Evolutionary conservation across 2,329 filamentous ascomycete genomes (phyloP).

Genomic region (Ceratocystis variospora): DNA sequence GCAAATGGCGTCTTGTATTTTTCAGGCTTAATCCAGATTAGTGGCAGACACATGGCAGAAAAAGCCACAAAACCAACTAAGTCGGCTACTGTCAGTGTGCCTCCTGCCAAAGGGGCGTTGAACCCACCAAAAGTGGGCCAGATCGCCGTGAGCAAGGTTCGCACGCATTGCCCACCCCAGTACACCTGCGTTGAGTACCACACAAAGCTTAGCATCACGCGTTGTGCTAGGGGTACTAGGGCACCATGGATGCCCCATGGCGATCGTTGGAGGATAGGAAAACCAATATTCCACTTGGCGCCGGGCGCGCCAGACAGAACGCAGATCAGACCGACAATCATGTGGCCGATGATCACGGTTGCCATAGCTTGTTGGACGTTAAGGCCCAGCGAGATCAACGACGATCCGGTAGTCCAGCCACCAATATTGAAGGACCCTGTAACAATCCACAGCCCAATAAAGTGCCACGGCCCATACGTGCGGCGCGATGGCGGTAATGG

Average conservation of each 20-base stretch:
- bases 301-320: constrained; percentile 30
- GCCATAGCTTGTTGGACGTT: constrained; percentile 33
- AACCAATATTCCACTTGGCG: constrained; percentile 32
- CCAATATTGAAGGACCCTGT: constrained; percentile 27
- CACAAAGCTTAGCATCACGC: constrained; percentile 37
- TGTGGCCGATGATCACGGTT: constrained; percentile 32
- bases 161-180: constrained; percentile 24
- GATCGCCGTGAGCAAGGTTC: constrained; percentile 31
- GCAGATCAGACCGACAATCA: constrained; percentile 31
- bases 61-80: constrained; percentile 30
- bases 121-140: constrained; percentile 34
- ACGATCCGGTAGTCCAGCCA: constrained; percentile 26
- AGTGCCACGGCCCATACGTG: constrained; percentile 26
- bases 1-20: constrained; percentile 34
- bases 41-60: constrained; percentile 32
- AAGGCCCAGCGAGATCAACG: constrained; percentile 32
- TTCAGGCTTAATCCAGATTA: constrained; percentile 37
- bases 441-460: constrained; percentile 26
- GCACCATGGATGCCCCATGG: constrained; percentile 31
- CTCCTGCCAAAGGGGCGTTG: constrained; percentile 28
- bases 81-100: constrained; percentile 27
- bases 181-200: constrained; percentile 35
- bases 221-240: constrained; percentile 30
- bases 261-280: constrained; percentile 30
- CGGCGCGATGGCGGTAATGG: constrained; percentile 24